Base-by-base conservation (phyloP, 1,284 basidiomycete genomes). In the Puccinia brachypodii region DNA sequence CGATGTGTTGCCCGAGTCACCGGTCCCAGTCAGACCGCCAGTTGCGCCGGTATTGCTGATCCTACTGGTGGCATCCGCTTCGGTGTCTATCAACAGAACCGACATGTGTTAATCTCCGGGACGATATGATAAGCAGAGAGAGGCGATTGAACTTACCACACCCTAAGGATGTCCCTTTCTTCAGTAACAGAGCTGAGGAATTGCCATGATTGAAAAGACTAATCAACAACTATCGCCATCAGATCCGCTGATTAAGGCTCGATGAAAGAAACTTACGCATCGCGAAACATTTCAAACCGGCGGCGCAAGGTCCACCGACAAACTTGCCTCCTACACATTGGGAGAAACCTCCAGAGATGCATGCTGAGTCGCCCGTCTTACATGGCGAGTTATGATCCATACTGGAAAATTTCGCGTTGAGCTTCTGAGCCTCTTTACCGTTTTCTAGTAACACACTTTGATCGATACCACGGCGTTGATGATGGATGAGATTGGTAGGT, bases 251-350 rank as follows among this genome's bases (percentile, higher is more conserved):
- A 64, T 2, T 64, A 22, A 38, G 36, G 2, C 62, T 62, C n/a
- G 16, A 36, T 68, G 36, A 53, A 68, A 56, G n/a, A 22, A 72
- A 56, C 79, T 44, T 36, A 81, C 79, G 79, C 60, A 81, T 64
- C 28, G 69, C 79, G 53, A 81, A 81, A 40, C 79, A 81, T 33
- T 66, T 64, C 1, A 31, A 50, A 53, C 56, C 56, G 50, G 36
- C 42, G 16, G 79, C 69, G 33, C 79, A 81, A 36, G 69, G 69
- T 47, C 40, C 44, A 22, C 72, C 58, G 8, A 81, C 71, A 56
- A 62, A 81, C 68, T 81, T 81, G 19, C 72, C 79, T 13, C 42
- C 60, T 8, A 81, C 79, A 74, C 79, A 81, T 66, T 81, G 79
- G 16, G 58, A 40, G 47, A 81, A 81, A 50, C 58, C 71, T 16